These are phyloP conservation scores for Cynara cardunculus DNA, from an alignment of 129 eudicot species.

Conservation along the genomic window DNA sequence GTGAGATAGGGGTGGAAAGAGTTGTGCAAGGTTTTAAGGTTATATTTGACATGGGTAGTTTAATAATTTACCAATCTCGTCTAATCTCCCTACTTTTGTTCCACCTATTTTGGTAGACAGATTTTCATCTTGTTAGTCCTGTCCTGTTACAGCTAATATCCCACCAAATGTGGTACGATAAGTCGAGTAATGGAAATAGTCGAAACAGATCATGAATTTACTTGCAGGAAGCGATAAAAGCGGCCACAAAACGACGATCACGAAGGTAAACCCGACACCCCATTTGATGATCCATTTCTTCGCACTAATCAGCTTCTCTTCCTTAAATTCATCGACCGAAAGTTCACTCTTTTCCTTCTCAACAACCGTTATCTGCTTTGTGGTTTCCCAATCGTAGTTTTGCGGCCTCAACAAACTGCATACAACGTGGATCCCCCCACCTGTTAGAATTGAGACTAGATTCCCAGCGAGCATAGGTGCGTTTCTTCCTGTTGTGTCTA, in stretches of 20 bases:
- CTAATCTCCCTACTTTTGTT: neutral
- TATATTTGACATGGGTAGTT: neutral
- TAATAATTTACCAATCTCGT: neutral
- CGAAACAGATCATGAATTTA: slow-evolving; percentile 4
- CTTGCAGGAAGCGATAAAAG: slow-evolving; percentile 91
- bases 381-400: slow-evolving; percentile 89
- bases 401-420: slow-evolving; percentile 80
- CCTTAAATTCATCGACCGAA: slow-evolving; percentile 68
- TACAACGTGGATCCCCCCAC: slow-evolving; percentile 75
- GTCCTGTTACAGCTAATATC: neutral
- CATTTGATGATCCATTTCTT: slow-evolving; percentile 88
- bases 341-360: slow-evolving; percentile 77
- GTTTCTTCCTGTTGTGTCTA: slow-evolving; percentile 91
- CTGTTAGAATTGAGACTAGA: slow-evolving; percentile 76
- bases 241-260: slow-evolving; percentile 83
- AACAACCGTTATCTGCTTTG: slow-evolving; percentile 76
- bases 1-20: neutral
- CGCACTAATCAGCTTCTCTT: slow-evolving; percentile 64
- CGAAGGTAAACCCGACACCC: slow-evolving; percentile 86
- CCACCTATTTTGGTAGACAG: neutral
- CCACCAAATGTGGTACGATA: neutral
- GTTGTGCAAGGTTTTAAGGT: neutral
- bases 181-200: neutral
- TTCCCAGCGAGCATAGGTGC: slow-evolving; percentile 99
- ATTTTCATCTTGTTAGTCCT: neutral